Evolutionary conservation across 306 rosid species (phyloP), one percentile per base, ranked within the genome.

Genomic region (Cicer pinnatifidum): DNA sequence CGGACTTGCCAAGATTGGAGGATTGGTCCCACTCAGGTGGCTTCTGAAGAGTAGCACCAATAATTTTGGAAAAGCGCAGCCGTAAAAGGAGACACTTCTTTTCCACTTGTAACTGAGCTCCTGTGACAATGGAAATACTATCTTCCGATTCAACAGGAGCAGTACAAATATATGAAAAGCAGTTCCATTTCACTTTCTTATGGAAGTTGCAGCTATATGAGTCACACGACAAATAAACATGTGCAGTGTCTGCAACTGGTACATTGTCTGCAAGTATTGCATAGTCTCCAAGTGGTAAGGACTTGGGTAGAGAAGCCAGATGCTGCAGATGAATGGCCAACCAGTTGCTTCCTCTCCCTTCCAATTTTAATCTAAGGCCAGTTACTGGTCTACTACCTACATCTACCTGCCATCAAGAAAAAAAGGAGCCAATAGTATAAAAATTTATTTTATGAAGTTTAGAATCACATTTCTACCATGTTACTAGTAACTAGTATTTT

Each of bases 301-400:
- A 83, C 71, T 80, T 90, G 1, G 96, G 97, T 35, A 88, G 88
- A 78, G 63, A 90, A 47, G 89, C 76, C 35, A 92, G 86, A 74
- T 92, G 96, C 78, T 90, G 96, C 71, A 90, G 81, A 76, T 90
- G 97, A 76, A 92, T 90, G 38, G 96, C 93, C 60, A 90, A 75
- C 13, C 96, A 83, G 73, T 88, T 92, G 87, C 94, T 88, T 82
- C 82, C 86, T 77, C 82, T 92, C 40, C 97, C 97, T 84, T 86
- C 97, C 72, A 92, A 67, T 81, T 89, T 86, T 79, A 92, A 83
- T 64, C 97, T 84, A 23, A 92, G 80, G 46, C 96, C 96, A 60
- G 88, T 78, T 69, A 92, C 96, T 13, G 97, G 97, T 73, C 90
- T 85, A 67, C 83, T 88, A 15, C 97, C 97, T 47, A 89, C 97